Base-by-base conservation (phyloP, 106 monocot genomes). In the Allium fistulosum region DNA sequence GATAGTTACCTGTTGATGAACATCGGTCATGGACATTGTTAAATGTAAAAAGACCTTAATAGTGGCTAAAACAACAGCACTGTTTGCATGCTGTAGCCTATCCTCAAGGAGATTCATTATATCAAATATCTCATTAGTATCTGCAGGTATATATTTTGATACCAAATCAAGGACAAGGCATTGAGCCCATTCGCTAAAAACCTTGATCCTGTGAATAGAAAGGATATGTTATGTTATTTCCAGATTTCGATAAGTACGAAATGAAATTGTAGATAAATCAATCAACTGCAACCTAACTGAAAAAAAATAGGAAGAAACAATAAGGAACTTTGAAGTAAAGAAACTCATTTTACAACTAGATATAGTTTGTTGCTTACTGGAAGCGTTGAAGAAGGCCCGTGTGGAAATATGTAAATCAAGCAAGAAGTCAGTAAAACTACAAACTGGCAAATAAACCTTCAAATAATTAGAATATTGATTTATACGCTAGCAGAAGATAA, bases 61-160 rank as follows among this genome's bases (percentile, higher is more conserved):
- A 66, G 92, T 87, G 16, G 93, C 93, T 66, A 99, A 85, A 64
- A 93, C 99, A 74, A 99, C 99, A 75, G 99, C 93, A 68, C 93
- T 79, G 74, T 99, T 99, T 66, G 87, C 99, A 85, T 99, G 99
- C 61, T 99, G 99, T 75, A 99, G 93, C 46, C 99, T 86, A 75
- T 99, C 99, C 76, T 99, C 99, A n/a, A 99, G 83, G 68, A 99
- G 87, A 73, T 99, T 99, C 92, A 99, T 99, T 69, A 99, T 85
- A 71, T 99, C 93, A 85, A 99, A 99, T 72, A 99, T 93, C 48
- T 99, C 99, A 66, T 69, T 87, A 70, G 61, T 90, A 68, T 99
- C 93, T 66, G 83, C 64, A 17, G 93, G 99, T 75, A 93, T 80
- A 64, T 93, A 99, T 61, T 92, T 99, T 9, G 93, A 90, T 59